Evolutionary conservation across 2,329 filamentous ascomycete genomes (phyloP).

Genomic region (Paraphaeosphaeria sporulosa): DNA sequence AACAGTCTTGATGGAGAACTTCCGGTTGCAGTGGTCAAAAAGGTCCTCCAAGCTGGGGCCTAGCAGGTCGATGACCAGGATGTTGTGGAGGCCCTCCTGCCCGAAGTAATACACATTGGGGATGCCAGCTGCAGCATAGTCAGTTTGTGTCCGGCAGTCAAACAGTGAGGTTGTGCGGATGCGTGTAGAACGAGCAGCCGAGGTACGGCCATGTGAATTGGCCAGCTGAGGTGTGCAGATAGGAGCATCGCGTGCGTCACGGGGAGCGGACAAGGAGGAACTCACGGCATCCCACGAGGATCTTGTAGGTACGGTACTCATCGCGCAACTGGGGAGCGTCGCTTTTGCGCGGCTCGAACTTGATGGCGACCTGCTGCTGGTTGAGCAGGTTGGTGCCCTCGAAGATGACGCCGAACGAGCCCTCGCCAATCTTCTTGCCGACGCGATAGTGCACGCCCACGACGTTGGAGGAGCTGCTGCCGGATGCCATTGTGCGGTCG

Average conservation of each 20-base stretch:
- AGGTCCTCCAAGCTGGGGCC: slow-evolving; percentile 95
- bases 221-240: neutral
- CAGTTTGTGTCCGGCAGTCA: slow-evolving; percentile 32
- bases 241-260: neutral
- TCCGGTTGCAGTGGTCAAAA: slow-evolving; percentile 95
- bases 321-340: slow-evolving; percentile 97
- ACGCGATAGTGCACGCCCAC: slow-evolving; percentile 99
- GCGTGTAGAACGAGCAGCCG: neutral
- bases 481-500: slow-evolving; percentile 74
- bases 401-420: slow-evolving; percentile 97
- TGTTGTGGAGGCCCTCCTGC: slow-evolving; percentile 98
- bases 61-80: slow-evolving; percentile 95
- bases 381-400: slow-evolving; percentile 98
- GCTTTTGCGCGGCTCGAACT: slow-evolving; percentile 99
- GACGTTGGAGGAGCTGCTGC: slow-evolving; percentile 92
- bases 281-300: slow-evolving; percentile 98
- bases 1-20: slow-evolving; percentile 96
- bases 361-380: slow-evolving; percentile 99
- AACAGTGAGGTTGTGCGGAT: neutral
- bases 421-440: slow-evolving; percentile 99
- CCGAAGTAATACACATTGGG: slow-evolving; percentile 99
- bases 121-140: slow-evolving; percentile 77
- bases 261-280: slow-evolving; percentile 44
- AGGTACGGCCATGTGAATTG: neutral
- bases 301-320: slow-evolving; percentile 99